These are phyloP conservation scores for Theileria luwenshuni DNA, from an alignment of 169 alveolate species.

Conservation along the genomic window DNA sequence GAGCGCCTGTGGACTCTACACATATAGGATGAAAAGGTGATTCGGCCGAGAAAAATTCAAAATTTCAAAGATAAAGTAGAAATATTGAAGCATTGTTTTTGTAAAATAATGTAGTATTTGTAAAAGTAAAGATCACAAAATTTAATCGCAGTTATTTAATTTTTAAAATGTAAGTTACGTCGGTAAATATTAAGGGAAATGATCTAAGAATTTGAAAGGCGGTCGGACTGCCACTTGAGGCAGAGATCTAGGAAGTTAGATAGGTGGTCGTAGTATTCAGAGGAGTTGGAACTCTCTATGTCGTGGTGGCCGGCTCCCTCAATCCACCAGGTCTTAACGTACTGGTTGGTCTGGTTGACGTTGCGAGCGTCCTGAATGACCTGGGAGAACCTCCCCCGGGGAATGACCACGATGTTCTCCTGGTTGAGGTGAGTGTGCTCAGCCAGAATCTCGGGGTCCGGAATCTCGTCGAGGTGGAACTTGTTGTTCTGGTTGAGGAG, in stretches of 20 bases:
- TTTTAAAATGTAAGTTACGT: too few species aligned
- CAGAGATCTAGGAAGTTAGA: slow-evolving; percentile 58
- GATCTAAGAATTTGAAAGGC: too few species aligned
- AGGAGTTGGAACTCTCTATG: slow-evolving; percentile 62
- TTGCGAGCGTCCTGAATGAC: slow-evolving; percentile 20
- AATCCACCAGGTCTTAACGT: slow-evolving; percentile 80
- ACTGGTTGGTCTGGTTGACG: slow-evolving; percentile 36
- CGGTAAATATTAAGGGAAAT: too few species aligned
- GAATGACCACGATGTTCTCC: slow-evolving; percentile 19
- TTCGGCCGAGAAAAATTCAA: background rate
- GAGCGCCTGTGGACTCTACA: slow-evolving; percentile 27
- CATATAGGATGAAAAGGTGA: slow-evolving; percentile 36
- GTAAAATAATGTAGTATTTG: too few species aligned
- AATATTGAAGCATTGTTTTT: too few species aligned
- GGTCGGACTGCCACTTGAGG: slow-evolving; percentile 43
- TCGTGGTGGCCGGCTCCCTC: slow-evolving; percentile 77
- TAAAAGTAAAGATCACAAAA: too few species aligned
- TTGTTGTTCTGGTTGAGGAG: slow-evolving; percentile 14
- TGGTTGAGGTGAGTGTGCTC: slow-evolving; percentile 28
- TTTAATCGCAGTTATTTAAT: too few species aligned
- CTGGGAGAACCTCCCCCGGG: slow-evolving; percentile 29
- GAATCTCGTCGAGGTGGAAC: slow-evolving; percentile 24
- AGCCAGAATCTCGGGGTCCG: background rate
- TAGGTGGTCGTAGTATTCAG: slow-evolving; percentile 60
- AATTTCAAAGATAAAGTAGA: too few species aligned